Evolutionary conservation across 2,329 filamentous ascomycete species (phyloP), one percentile per base, ranked within the genome.

Genomic region (Aspergillus sp.): DNA sequence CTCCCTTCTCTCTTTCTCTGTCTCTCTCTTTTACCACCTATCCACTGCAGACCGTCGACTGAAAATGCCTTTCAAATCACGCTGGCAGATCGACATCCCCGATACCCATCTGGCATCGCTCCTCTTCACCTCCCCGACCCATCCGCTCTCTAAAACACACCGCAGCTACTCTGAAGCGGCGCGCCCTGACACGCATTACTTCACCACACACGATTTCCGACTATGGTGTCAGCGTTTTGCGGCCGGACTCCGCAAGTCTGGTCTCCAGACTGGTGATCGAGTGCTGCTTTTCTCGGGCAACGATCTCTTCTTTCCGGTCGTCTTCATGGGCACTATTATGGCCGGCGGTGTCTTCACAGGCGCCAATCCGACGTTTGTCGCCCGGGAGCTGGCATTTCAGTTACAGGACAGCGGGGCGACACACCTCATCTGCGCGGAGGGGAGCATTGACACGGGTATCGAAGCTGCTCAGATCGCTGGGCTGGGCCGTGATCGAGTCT

Each of bases 331-430:
- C 14, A 78, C 88, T 17, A 77, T 90, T 47, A 90, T 90, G 83
- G 87, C 89, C 0, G 88, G 88, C 3, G 88, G 87, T 1, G 75
- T 93, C 49, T 93, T 93, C 73, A 88, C 85, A 0, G 89, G 88
- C 22, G 87, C 87, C 1, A 90, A 90, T 55, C 87, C 87, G 0
- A 79, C 77, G 4, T 90, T 84, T 60, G 84, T 89, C 0, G 75
- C 82, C 0, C 76, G 87, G 17, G 89, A 94, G 69, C 71, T 95
- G 43, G 86, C 84, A 6, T 87, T 89, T 67, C 90, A 94, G 69
- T 75, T 94, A 33, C 77, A 82, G 45, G 87, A 93, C 67, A 86
- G 85, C 51, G 85, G 81, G 0, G 85, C 89, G 0, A 79, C 70
- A 6, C 86, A 88, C 62, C 71, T 94, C 51, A 73, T 94, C 44